Percentiles rank a stretch among this genome's conserved stretches.
Conservation (phyloP, 2,329 filamentous ascomycete genomes). For the Curvularia sp. region DNA sequence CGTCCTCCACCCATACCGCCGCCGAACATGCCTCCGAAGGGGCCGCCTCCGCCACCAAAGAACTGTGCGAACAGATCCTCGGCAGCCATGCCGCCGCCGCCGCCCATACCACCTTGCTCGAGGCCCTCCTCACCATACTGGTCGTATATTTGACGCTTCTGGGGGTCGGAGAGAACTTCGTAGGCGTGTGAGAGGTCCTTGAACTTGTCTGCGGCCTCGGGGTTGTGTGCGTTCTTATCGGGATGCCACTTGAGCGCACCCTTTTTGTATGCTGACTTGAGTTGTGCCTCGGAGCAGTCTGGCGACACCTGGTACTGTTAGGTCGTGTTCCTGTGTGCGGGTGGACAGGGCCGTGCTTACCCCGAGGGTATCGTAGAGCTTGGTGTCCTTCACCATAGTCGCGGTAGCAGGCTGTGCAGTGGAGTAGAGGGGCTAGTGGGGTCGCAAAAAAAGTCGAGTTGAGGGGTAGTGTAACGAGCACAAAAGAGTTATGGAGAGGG, state of each 20-base stretch:
- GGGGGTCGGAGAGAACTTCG: slow-evolving; percentile 88
- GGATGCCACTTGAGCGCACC: slow-evolving; percentile 85
- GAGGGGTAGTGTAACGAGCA: slow-evolving; percentile 20
- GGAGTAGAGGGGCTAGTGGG: slow-evolving; percentile 35
- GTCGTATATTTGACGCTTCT: slow-evolving; percentile 93
- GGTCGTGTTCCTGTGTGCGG: neutral
- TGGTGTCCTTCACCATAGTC: slow-evolving; percentile 80
- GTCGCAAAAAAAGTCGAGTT: slow-evolving; percentile 34
- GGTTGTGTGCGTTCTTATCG: slow-evolving; percentile 96
- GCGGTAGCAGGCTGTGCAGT: slow-evolving; percentile 27
- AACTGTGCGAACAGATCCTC: slow-evolving; percentile 98
- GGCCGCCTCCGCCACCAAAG: slow-evolving; percentile 78
- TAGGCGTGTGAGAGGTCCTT: slow-evolving; percentile 97
- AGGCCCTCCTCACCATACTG: slow-evolving; percentile 97
- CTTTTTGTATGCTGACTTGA: slow-evolving; percentile 91
- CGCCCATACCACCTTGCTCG: slow-evolving; percentile 76
- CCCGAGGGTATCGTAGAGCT: slow-evolving; percentile 79
- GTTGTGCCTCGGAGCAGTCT: slow-evolving; percentile 79
- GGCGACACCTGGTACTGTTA: slow-evolving; percentile 70
- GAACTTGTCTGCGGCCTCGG: slow-evolving; percentile 94
- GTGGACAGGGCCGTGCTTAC: slow-evolving; percentile 59
- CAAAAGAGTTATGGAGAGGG: slow-evolving; percentile 13
- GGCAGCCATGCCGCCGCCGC: slow-evolving; percentile 85
- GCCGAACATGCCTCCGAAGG: slow-evolving; percentile 67
- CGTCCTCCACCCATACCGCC: slow-evolving; percentile 72